Percentiles rank a stretch among this genome's conserved stretches.
Evolutionary conservation across 495 filamentous ascomycete genomes (phyloP).

Genomic region (Aspergillus carlsbadensis): DNA sequence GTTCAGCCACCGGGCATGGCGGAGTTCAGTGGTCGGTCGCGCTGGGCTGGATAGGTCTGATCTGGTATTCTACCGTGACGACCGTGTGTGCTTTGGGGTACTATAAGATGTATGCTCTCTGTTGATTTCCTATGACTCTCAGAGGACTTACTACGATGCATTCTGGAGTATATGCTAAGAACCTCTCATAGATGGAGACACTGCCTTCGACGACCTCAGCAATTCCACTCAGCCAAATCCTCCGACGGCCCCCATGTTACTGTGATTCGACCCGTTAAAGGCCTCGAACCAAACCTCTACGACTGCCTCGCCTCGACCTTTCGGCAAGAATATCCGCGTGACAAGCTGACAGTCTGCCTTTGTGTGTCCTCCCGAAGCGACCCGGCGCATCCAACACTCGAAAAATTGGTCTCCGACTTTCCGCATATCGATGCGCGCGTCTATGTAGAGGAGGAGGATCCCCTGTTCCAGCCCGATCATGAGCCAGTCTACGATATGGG

Average conservation of each 20-base stretch:
- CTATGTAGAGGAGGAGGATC: slow-evolving; percentile 87
- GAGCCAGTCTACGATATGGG: slow-evolving; percentile 63
- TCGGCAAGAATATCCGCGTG: slow-evolving; percentile 72
- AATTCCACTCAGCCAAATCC: slow-evolving; percentile 29
- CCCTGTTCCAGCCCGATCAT: slow-evolving; percentile 55
- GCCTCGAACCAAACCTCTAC: slow-evolving; percentile 85
- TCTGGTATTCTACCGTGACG: slow-evolving; percentile 59
- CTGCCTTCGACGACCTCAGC: slow-evolving; percentile 39
- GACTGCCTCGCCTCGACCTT: slow-evolving; percentile 92
- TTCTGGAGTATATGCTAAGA: background rate
- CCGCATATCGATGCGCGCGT: slow-evolving; percentile 70
- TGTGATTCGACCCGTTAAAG: slow-evolving; percentile 90
- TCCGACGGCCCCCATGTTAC: slow-evolving; percentile 73
- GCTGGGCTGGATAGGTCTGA: slow-evolving; percentile 51
- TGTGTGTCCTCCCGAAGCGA: slow-evolving; percentile 79
- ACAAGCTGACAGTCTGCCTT: slow-evolving; percentile 77
- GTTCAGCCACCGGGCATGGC: slow-evolving; percentile 36
- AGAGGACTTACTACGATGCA: background rate
- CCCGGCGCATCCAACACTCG: slow-evolving; percentile 73
- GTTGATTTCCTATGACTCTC: slow-evolving; percentile 10
- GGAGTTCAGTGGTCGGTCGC: slow-evolving; percentile 31
- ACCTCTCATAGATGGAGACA: slow-evolving; percentile 42
- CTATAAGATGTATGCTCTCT: slow-evolving; percentile 53
- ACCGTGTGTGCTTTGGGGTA: slow-evolving; percentile 58
- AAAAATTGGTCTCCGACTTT: slow-evolving; percentile 68